Conservation (phyloP, 345 rosid species). For the Chamaenerion angustifolium region DNA sequence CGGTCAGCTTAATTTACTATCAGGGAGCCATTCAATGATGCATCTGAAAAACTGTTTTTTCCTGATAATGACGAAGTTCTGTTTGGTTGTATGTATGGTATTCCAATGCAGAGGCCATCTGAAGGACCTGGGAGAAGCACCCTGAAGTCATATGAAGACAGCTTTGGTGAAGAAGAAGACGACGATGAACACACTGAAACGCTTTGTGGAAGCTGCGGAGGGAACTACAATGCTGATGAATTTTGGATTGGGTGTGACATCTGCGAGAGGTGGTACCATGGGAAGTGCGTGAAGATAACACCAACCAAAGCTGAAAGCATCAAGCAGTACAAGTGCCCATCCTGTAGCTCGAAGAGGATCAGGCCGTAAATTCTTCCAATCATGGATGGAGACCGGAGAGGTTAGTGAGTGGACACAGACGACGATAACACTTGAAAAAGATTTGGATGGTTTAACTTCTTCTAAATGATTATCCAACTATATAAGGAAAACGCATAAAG, state of each 20-base stretch:
- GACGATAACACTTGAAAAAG: too few species aligned
- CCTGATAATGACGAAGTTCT: too few species aligned
- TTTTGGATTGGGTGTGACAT: conserved; percentile 86
- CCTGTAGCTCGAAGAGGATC: conserved; percentile 62
- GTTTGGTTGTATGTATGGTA: background rate
- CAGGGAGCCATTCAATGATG: too few species aligned
- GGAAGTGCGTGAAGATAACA: conserved; percentile 76
- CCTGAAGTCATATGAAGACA: conserved; percentile 39
- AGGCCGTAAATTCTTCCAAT: conserved; percentile 21
- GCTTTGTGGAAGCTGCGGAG: conserved; percentile 74
- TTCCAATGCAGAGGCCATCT: conserved; percentile 40
- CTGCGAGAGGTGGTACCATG: conserved; percentile 87
- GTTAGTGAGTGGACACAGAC: conserved; percentile 1
- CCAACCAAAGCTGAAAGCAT: conserved; percentile 78
- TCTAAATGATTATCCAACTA: too few species aligned
- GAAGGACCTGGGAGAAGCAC: conserved; percentile 54
- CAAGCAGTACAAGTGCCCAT: conserved; percentile 80
- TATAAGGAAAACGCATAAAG: too few species aligned
- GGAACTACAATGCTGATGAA: conserved; percentile 60
- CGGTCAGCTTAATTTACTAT: too few species aligned
- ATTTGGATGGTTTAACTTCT: background rate
- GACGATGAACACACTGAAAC: conserved; percentile 83
- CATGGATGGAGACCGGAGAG: background rate
- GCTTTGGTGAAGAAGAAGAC: conserved; percentile 63
- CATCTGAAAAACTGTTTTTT: too few species aligned